These are phyloP conservation scores for Diutina pseudorugosa DNA, from an alignment of 1,139 yeast species.

Conservation along the genomic window DNA sequence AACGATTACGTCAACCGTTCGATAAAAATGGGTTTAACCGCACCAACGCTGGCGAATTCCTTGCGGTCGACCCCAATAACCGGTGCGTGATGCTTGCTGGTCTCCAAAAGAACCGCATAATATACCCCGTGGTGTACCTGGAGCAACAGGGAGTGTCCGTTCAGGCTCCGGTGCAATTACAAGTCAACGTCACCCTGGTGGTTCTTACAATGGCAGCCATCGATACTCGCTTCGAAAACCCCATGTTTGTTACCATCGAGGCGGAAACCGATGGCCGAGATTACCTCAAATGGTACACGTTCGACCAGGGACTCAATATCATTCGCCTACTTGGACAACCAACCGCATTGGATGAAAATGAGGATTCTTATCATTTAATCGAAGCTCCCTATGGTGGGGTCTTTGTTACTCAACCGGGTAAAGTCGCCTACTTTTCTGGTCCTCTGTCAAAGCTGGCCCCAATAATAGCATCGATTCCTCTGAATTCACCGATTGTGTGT, in stretches of 20 bases:
- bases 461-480: conserved; percentile 5
- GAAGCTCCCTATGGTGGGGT: conserved; percentile 28
- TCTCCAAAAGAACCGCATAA: conserved; percentile 58
- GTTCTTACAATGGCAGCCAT: conserved; percentile 47
- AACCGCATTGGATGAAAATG: conserved; percentile 21
- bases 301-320: conserved; percentile 79
- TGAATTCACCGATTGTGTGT: conserved; percentile 30
- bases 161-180: conserved; percentile 57
- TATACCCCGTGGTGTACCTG: conserved; percentile 22
- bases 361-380: conserved; percentile 18
- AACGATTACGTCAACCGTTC: conserved; percentile 39
- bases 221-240: conserved; percentile 73
- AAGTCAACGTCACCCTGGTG: conserved; percentile 30
- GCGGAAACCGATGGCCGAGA: conserved; percentile 50
- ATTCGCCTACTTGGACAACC: conserved; percentile 19
- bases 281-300: conserved; percentile 53
- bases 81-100: conserved; percentile 65
- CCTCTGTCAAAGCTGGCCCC: conserved; percentile 13
- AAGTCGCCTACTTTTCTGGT: conserved; percentile 15
- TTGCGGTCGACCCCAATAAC: conserved; percentile 64
- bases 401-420: conserved; percentile 24
- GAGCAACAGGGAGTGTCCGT: conserved; percentile 14
- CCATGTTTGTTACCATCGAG: conserved; percentile 25
- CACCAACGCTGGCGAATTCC: conserved; percentile 62
- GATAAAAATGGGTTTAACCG: conserved; percentile 69